Base-by-base conservation (phyloP, 1,284 basidiomycete genomes). In the Sanghuangporus baumii region DNA sequence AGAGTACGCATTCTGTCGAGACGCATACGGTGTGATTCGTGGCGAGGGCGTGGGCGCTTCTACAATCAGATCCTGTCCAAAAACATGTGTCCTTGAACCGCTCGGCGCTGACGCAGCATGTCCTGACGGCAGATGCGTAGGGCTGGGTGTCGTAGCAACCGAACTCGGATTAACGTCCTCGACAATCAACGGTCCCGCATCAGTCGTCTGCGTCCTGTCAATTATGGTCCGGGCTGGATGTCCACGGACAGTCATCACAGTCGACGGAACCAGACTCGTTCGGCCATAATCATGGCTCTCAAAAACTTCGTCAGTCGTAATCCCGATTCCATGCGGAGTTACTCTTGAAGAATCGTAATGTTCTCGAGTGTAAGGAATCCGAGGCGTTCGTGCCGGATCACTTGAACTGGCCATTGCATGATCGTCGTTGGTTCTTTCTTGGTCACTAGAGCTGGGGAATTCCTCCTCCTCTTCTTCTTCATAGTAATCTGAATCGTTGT, bases 401-500 rank as follows among this genome's bases (percentile, higher is more conserved):
- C 36, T 37, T 38, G 16, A 23, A 43, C n/a, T 20, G 47, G 37
- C n/a, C 11, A n/a, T 18, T n/a, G 43, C 43, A n/a, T 16, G 16
- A 51, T 6, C 20, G 11, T 20, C 47, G 11, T 26, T 3, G 26
- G 18, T 26, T 31, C 50, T 20, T n/a, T 58, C 61, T 46, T 50
- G 55, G 43, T 62, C 61, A 31, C 61, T 58, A 3, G 36, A 51
- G 50, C 56, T 58, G 23, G 46, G 55, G 23, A 62, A 52, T 34
- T 70, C 69, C 0, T 72, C 71, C 41, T 87, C 83, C 63, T 83
- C 81, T 59, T 88, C 86, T 56, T 88, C 87, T 60, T 89, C 87
- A 66, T 89, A 87, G 66, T 89, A 87, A 67, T 89, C 86, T 0
- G 87, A 88, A 64, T 89, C 87, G 69, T 88, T 86, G 50, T 86